phyloP scores from a whole-genome alignment of 768 basidiomycete species.

The Termitomyces sp. region DNA sequence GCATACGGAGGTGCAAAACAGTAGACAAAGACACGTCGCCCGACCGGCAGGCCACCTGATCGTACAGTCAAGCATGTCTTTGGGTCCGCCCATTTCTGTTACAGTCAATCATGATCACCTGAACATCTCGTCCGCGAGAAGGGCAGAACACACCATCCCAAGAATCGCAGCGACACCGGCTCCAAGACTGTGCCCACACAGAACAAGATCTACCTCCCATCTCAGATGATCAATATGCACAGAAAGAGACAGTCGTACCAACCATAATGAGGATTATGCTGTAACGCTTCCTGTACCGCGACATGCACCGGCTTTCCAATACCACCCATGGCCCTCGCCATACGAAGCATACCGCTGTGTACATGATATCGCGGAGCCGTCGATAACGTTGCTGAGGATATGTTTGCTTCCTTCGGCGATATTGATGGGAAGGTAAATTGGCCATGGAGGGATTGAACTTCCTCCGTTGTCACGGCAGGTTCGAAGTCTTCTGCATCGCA shows the following conservation, averaged over 20 bases:
- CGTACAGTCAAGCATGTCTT: conserved; percentile 64
- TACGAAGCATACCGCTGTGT: conserved; percentile 75
- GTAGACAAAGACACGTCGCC: conserved; percentile 65
- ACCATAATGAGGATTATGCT: conserved; percentile 71
- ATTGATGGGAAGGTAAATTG: conserved; percentile 31
- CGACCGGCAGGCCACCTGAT: conserved; percentile 65
- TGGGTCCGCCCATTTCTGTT: conserved; percentile 83
- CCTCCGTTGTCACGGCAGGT: conserved; percentile 38
- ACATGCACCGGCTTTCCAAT: conserved; percentile 72
- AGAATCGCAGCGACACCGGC: conserved; percentile 76
- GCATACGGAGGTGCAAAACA: conserved; percentile 78
- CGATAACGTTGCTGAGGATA: conserved; percentile 18
- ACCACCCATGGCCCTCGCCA: conserved; percentile 77
- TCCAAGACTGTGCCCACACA: conserved; percentile 82
- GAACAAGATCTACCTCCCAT: conserved; percentile 39
- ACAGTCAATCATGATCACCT: neutral
- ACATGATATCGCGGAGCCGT: conserved; percentile 46
- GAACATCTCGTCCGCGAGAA: neutral
- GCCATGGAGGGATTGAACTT: conserved; percentile 29
- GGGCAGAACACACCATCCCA: conserved; percentile 48
- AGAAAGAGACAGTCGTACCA: conserved; percentile 17
- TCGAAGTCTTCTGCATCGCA: conserved; percentile 70
- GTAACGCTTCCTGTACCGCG: conserved; percentile 66
- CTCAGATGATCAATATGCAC: conserved; percentile 23
- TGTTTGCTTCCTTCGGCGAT: conserved; percentile 15